Evolutionary conservation across 2,329 filamentous ascomycete genomes (phyloP), one percentile per base, ranked within the genome.

Genomic region (Ciborinia camelliae): DNA sequence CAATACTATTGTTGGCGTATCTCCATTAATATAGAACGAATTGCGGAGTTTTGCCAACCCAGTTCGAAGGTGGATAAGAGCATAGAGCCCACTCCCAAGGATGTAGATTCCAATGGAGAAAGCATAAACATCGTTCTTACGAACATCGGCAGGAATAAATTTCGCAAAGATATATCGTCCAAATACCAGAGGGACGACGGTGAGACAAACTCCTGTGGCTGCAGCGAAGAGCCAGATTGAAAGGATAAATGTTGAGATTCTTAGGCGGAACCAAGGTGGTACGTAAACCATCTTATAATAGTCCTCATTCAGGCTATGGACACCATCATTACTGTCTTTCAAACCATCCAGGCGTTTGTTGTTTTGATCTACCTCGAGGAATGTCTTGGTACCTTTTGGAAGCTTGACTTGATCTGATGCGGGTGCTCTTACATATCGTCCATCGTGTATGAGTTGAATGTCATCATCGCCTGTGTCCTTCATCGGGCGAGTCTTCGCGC

Each of bases 361-460:
- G 32, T 87, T 77, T 62, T 90, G 85, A 14, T 84, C 82, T 10
- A 94, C 89, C 59, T 90, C 85, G 23, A 96, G 79, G 73, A 99
- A 98, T 4, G 97, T 93, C 20, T 82, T 80, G 54, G 83, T 84
- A 47, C 91, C 90, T 76, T 96, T 97, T 4, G 92, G 91, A 43
- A 98, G 93, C 73, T 96, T 92, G 69, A 97, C 91, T 75, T 96
- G 92, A 75, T 99, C 95, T 1, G 92, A 97, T 23, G 92, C 93
- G 14, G 95, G 95, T n/a, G 92, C 91, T 53, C 92, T 87, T 30
- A 97, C 94, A 75, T 93, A 98, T 65, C 83, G 86, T 6, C 95
- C 95, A 70, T 94, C 86, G 69, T 81, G 80, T 2, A 78, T 30
- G 77, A 76, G 28, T 14, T 62, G 15, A 10, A 75, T 76, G 66